Conservation (phyloP, 805 yeast species). For the Candida awuae region DNA sequence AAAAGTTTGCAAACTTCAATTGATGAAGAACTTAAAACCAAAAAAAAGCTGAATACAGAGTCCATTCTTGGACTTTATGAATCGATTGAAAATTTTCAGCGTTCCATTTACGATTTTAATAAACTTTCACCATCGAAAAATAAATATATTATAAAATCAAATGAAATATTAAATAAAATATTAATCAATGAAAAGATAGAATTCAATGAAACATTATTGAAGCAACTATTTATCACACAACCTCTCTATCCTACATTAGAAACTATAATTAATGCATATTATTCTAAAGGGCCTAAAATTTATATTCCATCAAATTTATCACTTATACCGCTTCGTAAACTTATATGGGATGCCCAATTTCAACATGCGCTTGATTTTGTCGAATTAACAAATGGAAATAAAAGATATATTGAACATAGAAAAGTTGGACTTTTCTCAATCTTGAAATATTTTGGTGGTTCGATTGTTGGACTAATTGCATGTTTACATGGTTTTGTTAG, state of each 20-base stretch:
- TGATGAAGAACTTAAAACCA: slow-evolving; percentile 6
- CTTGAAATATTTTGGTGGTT: slow-evolving; percentile 36
- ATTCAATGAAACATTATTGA: slow-evolving; percentile 17
- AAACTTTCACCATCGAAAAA: slow-evolving; percentile 17
- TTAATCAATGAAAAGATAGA: slow-evolving; percentile 15
- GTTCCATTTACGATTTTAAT: slow-evolving; percentile 18
- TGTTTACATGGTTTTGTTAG: slow-evolving; percentile 40
- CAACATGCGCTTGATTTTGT: slow-evolving; percentile 48
- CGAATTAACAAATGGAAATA: slow-evolving; percentile 53
- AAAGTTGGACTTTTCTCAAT: slow-evolving; percentile 23
- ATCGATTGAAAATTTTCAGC: slow-evolving; percentile 22
- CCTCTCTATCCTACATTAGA: slow-evolving; percentile 22
- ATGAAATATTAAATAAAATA: slow-evolving; percentile 15
- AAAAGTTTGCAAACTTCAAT: slow-evolving; percentile 8
- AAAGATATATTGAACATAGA: slow-evolving; percentile 36
- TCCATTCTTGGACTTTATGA: slow-evolving; percentile 9
- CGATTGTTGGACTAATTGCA: slow-evolving; percentile 33
- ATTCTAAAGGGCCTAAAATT: slow-evolving; percentile 15
- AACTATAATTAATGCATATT: slow-evolving; percentile 21
- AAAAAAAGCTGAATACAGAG: not conserved
- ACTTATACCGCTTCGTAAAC: slow-evolving; percentile 54
- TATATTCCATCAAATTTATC: slow-evolving; percentile 34
- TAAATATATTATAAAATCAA: slow-evolving; percentile 17
- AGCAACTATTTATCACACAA: slow-evolving; percentile 17
- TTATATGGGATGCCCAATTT: slow-evolving; percentile 52